A percentile compares a stretch with the other conserved stretches of the same genome.
Conservation (phyloP, 2,329 filamentous ascomycete genomes). For the Fonsecaea monophora region DNA sequence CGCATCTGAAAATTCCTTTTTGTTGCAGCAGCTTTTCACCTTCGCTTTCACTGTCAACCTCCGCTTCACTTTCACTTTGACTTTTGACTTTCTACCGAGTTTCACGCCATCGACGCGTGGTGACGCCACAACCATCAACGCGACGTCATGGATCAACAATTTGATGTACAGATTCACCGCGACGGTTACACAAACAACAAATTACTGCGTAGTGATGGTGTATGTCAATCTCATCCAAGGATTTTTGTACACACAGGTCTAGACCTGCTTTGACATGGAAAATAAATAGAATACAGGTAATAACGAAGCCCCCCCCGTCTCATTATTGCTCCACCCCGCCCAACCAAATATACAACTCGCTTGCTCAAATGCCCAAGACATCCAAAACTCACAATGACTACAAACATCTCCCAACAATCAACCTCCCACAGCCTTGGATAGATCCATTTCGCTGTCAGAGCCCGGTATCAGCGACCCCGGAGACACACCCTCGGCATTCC, state of each 20-base stretch:
- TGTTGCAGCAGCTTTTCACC: not conserved
- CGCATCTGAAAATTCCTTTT: not conserved
- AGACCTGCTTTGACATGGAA: not conserved
- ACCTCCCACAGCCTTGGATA: not conserved
- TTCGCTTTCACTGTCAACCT: not conserved
- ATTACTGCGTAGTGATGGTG: not conserved
- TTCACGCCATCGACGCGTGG: too few relatives aligned
- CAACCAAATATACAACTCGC: not conserved
- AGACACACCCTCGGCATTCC: constrained; percentile 4
- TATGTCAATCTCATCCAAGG: not conserved
- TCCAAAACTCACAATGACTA: not conserved
- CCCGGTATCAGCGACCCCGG: not conserved
- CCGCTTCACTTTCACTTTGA: too few relatives aligned
- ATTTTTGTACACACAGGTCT: not conserved
- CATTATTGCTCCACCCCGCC: not conserved
- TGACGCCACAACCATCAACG: not conserved
- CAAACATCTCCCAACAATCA: not conserved
- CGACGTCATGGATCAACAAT: constrained; percentile 1
- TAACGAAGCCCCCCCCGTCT: not conserved
- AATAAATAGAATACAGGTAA: not conserved
- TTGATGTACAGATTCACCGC: not conserved
- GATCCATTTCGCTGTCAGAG: not conserved
- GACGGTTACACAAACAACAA: not conserved
- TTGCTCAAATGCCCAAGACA: not conserved
- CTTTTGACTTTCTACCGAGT: too few relatives aligned